A percentile compares a stretch with the other conserved stretches of the same genome.
phyloP scores from a whole-genome alignment of 495 filamentous ascomycete genomes.

The Sordaria brevicollis region DNA sequence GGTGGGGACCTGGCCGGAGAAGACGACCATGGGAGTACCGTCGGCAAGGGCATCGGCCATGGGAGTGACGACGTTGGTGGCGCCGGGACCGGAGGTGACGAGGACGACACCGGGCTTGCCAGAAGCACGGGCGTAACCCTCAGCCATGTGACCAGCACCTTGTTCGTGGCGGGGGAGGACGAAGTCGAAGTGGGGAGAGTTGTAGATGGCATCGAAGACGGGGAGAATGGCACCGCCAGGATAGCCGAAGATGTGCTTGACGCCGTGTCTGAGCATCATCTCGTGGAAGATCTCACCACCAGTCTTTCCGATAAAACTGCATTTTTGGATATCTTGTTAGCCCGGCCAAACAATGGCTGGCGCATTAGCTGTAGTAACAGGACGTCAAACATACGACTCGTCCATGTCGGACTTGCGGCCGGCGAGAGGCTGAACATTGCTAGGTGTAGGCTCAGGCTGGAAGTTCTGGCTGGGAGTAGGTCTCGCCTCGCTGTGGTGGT shows the following conservation, averaged over 20 bases:
- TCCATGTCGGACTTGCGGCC: constrained; percentile 57
- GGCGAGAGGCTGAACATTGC: constrained; percentile 60
- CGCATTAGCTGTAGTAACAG: not conserved
- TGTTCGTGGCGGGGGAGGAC: constrained; percentile 72
- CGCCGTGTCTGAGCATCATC: constrained; percentile 90
- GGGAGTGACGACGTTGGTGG: constrained; percentile 69
- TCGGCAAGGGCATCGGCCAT: constrained; percentile 73
- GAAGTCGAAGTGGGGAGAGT: constrained; percentile 67
- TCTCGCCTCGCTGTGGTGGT: constrained; percentile 23
- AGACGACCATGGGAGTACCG: constrained; percentile 70
- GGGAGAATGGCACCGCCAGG: constrained; percentile 75
- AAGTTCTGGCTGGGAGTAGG: constrained; percentile 60
- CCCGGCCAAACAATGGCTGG: constrained; percentile 8
- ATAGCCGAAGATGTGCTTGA: constrained; percentile 85
- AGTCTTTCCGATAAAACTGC: constrained; percentile 83
- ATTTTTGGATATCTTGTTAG: constrained; percentile 16
- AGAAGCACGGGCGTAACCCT: constrained; percentile 66
- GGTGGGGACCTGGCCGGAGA: constrained; percentile 67
- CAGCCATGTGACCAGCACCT: constrained; percentile 73
- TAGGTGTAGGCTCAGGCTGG: constrained; percentile 41
- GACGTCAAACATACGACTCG: constrained; percentile 48
- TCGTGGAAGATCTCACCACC: constrained; percentile 98
- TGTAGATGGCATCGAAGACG: constrained; percentile 75
- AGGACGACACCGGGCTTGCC: constrained; percentile 69
- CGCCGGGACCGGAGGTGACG: constrained; percentile 70